phyloP scores from a whole-genome alignment of 108 stramenopile genomes.

The Cyclotella distinguenda region DNA sequence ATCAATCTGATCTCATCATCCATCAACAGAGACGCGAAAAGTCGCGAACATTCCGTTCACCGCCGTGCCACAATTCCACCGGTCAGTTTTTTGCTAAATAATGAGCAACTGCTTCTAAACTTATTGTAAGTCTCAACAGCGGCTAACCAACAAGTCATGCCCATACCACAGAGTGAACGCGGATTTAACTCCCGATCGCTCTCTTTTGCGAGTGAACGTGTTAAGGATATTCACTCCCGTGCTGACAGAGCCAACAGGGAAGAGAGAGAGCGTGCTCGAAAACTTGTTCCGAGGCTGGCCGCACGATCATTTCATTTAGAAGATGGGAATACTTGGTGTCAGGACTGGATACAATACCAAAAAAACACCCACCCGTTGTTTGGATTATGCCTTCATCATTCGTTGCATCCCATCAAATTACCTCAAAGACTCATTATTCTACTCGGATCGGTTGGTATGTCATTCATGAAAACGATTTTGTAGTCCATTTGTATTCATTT shows the following conservation, averaged over 20 bases:
- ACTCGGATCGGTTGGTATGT: slow-evolving; percentile 51
- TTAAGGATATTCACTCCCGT: slow-evolving; percentile 2
- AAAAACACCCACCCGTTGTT: slow-evolving; percentile 83
- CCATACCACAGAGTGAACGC: too few species aligned
- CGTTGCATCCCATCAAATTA: slow-evolving; percentile 62
- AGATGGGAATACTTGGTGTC: slow-evolving; percentile 43
- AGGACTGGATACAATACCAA: slow-evolving; percentile 78
- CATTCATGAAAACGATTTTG: too few species aligned
- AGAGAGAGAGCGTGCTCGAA: slow-evolving; percentile 8
- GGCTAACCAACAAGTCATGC: neutral
- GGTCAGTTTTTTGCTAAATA: too few species aligned
- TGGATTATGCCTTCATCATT: slow-evolving; percentile 71
- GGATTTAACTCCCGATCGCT: too few species aligned
- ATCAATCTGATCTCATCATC: too few species aligned
- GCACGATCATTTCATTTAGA: slow-evolving; percentile 54
- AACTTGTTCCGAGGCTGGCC: slow-evolving; percentile 44
- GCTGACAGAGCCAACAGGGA: slow-evolving; percentile 1
- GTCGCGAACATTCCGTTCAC: too few species aligned
- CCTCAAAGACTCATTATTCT: slow-evolving; percentile 67
- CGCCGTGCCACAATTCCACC: too few species aligned
- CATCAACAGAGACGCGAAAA: too few species aligned
- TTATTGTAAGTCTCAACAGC: too few species aligned
- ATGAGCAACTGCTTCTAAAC: too few species aligned
- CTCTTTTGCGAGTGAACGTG: neutral
- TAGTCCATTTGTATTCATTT: neutral